Evolutionary conservation across 345 rosid genomes (phyloP).

Genomic region (Dimocarpus longan): DNA sequence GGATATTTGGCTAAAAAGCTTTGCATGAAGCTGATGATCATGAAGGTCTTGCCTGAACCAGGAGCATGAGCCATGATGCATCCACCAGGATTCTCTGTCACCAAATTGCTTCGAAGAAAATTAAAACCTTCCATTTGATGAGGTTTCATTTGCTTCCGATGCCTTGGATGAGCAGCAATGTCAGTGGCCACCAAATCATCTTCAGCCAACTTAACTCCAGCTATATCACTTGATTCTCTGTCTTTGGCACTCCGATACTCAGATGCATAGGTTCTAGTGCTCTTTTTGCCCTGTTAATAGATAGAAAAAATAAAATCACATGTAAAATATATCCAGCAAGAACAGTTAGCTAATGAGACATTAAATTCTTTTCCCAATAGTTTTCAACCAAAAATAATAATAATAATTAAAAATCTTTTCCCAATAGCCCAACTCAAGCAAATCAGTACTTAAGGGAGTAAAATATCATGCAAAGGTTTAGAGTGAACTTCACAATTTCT

Average conservation of each 20-base stretch:
- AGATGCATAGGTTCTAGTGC: conserved; percentile 52
- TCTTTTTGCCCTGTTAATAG: conserved; percentile 57
- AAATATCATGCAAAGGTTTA: too few relatives aligned
- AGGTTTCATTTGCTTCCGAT: conserved; percentile 77
- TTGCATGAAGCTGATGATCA: conserved; percentile 86
- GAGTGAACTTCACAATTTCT: neutral
- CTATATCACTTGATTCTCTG: conserved; percentile 40
- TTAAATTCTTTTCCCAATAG: neutral
- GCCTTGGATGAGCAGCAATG: conserved; percentile 84
- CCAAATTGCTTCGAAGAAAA: conserved; percentile 73
- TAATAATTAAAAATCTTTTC: too few relatives aligned
- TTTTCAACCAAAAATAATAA: too few relatives aligned
- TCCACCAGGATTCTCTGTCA: conserved; percentile 76
- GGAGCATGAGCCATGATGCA: conserved; percentile 98
- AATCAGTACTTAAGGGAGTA: too few relatives aligned
- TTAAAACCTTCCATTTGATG: conserved; percentile 89
- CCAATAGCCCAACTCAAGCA: neutral
- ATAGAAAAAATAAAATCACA: neutral
- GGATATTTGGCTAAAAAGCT: conserved; percentile 87
- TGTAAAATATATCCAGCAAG: conserved; percentile 5
- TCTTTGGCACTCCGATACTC: conserved; percentile 50
- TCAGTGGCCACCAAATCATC: conserved; percentile 57
- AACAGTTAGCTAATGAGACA: conserved; percentile 9
- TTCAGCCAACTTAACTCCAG: conserved; percentile 51
- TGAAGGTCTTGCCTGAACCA: conserved; percentile 95